Evolutionary conservation across 352 stramenopile species (phyloP).

Genomic region (Phytophthora crassamura): DNA sequence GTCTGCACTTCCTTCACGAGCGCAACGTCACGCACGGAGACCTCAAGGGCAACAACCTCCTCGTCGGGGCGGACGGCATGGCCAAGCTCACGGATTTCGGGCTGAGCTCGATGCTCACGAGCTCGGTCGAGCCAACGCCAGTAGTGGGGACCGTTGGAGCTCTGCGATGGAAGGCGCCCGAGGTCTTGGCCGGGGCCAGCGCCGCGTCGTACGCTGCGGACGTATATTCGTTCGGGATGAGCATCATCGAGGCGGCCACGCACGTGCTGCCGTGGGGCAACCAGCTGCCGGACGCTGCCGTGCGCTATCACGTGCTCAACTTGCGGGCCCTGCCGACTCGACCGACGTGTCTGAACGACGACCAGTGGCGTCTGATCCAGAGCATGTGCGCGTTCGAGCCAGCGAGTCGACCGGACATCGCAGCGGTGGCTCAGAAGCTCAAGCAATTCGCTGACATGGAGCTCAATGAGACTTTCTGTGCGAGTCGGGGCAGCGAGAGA

Average conservation of each 20-base stretch:
- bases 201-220: conserved; percentile 24
- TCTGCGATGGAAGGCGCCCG: conserved; percentile 31
- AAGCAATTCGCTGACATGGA: conserved; percentile 22
- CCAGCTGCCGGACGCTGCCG: conserved; percentile 13
- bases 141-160: conserved; percentile 16
- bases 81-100: conserved; percentile 45
- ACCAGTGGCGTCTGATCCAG: conserved; percentile 32
- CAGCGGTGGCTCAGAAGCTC: conserved; percentile 21
- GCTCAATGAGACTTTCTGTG: too few species aligned
- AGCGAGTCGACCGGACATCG: conserved; percentile 15
- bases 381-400: conserved; percentile 28
- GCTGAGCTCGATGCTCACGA: conserved; percentile 26
- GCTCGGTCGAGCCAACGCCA: neutral
- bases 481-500: conserved; percentile 11
- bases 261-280: conserved; percentile 26
- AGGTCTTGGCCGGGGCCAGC: conserved; percentile 16
- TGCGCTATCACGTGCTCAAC: conserved; percentile 24
- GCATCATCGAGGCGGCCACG: conserved; percentile 35
- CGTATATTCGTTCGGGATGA: conserved; percentile 42
- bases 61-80: conserved; percentile 35
- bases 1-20: conserved; percentile 35
- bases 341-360: conserved; percentile 18
- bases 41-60: conserved; percentile 37
- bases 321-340: conserved; percentile 12
- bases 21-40: conserved; percentile 31